Conservation (phyloP, 2,329 filamentous ascomycete genomes). For the Colletotrichum liriopes region DNA sequence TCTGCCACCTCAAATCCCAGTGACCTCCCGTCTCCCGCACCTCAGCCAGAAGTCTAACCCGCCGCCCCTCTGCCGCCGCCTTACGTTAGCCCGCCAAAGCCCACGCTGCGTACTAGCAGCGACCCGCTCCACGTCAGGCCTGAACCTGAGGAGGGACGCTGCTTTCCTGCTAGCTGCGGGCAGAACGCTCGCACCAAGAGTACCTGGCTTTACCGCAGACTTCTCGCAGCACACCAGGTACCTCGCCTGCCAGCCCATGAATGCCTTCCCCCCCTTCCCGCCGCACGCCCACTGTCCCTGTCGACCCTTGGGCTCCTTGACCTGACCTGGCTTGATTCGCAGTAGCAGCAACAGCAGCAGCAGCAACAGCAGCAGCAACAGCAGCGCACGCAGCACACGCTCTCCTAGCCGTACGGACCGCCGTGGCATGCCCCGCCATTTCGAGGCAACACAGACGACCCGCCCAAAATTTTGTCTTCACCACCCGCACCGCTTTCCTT, state of each 20-base stretch:
- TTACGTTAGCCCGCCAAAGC: conserved; percentile 30
- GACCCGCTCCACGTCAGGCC: conserved; percentile 13
- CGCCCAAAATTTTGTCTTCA: conserved; percentile 46
- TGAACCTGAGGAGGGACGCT: conserved; percentile 5
- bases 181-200: background rate
- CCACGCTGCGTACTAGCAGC: conserved; percentile 1
- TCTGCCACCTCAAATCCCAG: conserved; percentile 8
- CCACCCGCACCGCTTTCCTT: conserved; percentile 43
- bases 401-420: conserved; percentile 11
- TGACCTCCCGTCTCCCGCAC: conserved; percentile 2
- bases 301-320: conserved; percentile 18
- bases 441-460: conserved; percentile 43
- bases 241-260: background rate
- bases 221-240: conserved; percentile 6
- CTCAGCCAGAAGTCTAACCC: background rate
- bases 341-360: background rate
- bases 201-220: background rate
- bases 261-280: background rate
- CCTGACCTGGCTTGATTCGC: conserved; percentile 9
- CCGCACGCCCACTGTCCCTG: conserved; percentile 5
- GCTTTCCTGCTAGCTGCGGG: background rate
- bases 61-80: conserved; percentile 9
- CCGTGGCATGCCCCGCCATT: conserved; percentile 45
- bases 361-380: background rate
- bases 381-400: conserved; percentile 1